Conservation (phyloP, 257 asterid genomes). For the Plantago elongata region DNA sequence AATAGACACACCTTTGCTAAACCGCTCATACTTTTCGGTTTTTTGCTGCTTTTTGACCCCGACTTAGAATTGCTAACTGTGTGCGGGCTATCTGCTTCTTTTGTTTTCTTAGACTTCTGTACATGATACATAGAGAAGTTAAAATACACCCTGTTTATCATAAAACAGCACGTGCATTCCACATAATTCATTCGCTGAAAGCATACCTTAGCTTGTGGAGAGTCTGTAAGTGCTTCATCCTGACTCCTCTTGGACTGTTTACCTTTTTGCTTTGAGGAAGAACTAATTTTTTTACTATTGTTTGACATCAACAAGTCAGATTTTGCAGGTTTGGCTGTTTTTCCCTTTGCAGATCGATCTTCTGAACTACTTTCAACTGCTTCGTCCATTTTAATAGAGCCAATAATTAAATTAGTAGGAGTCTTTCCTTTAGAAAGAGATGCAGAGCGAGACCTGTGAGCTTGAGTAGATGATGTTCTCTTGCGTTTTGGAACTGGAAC, state of each 20-base stretch:
- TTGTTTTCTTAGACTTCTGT: conserved; percentile 55
- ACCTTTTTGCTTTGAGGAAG: conserved; percentile 50
- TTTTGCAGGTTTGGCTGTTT: conserved; percentile 44
- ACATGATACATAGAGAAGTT: conserved; percentile 22
- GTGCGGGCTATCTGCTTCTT: conserved; percentile 33
- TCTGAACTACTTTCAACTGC: conserved; percentile 50
- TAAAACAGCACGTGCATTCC: conserved; percentile 7
- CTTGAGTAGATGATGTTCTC: conserved; percentile 64
- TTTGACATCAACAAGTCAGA: conserved; percentile 44
- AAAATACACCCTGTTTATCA: background rate
- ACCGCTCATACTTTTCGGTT: conserved; percentile 41
- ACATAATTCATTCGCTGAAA: conserved; percentile 18
- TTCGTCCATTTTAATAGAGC: conserved; percentile 39
- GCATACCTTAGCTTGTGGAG: conserved; percentile 56
- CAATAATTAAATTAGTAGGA: conserved; percentile 18
- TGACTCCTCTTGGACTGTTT: conserved; percentile 45
- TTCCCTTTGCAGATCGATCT: conserved; percentile 37
- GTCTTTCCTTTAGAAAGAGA: conserved; percentile 14
- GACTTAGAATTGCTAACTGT: conserved; percentile 41
- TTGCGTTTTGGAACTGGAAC: conserved; percentile 75
- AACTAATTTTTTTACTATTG: conserved; percentile 38
- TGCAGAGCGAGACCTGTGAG: conserved; percentile 38
- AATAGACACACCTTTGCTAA: conserved; percentile 60
- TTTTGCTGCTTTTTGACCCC: conserved; percentile 56
- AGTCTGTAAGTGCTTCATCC: conserved; percentile 29